These are phyloP conservation scores for Sistotremastrum niveocremeum DNA, from an alignment of 768 basidiomycete genomes.

Conservation along the genomic window DNA sequence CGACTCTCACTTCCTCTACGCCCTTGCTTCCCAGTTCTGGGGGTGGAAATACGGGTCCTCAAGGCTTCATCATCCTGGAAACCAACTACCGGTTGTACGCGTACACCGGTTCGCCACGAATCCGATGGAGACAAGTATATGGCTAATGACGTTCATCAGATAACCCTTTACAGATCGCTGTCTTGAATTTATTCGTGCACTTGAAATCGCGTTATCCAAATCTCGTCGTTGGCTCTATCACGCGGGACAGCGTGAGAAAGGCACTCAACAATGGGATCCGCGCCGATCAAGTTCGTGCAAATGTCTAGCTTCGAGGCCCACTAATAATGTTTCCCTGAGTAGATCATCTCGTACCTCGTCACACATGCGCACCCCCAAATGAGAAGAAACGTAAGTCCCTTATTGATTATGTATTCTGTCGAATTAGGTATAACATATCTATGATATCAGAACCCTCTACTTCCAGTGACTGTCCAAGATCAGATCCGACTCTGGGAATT, in stretches of 20 bases:
- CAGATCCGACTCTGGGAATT: slow-evolving; percentile 97
- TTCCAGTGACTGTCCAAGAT: slow-evolving; percentile 96
- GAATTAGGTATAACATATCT: not conserved
- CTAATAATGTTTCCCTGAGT: not conserved
- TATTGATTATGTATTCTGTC: not conserved
- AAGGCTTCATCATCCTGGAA: slow-evolving; percentile 93
- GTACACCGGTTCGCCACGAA: slow-evolving; percentile 61
- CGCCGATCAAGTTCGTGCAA: slow-evolving; percentile 69
- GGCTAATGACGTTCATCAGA: slow-evolving; percentile 29
- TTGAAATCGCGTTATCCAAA: slow-evolving; percentile 94
- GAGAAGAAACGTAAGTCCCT: slow-evolving; percentile 67
- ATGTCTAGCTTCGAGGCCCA: slow-evolving; percentile 10
- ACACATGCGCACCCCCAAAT: slow-evolving; percentile 97
- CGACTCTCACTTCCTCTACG: slow-evolving; percentile 85
- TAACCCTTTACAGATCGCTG: slow-evolving; percentile 91
- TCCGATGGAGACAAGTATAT: not conserved
- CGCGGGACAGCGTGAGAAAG: slow-evolving; percentile 88
- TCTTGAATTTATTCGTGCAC: slow-evolving; percentile 85
- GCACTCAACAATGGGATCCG: slow-evolving; percentile 92
- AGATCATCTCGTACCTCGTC: slow-evolving; percentile 93
- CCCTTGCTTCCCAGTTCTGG: slow-evolving; percentile 60
- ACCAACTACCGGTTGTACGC: slow-evolving; percentile 98
- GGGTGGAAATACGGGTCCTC: slow-evolving; percentile 39
- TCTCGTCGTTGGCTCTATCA: slow-evolving; percentile 90
- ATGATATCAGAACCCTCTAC: slow-evolving; percentile 59